Evolutionary conservation across 129 eudicot genomes (phyloP), one percentile per base, ranked within the genome.

Genomic region (Saussurea involucrata): DNA sequence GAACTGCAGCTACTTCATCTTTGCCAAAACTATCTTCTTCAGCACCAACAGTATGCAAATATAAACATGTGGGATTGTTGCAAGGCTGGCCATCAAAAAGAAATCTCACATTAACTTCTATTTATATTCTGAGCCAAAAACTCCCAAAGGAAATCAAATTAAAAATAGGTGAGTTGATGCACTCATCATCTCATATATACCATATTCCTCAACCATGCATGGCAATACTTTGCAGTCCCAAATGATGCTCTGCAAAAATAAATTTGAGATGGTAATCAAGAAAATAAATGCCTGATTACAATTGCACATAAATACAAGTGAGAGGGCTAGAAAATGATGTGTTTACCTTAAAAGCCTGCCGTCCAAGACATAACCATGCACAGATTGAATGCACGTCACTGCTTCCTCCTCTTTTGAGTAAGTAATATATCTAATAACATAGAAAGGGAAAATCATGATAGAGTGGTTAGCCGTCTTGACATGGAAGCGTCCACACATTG

Each of bases 201-300:
- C 93, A 73, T 78, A 72, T 86, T 89, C 74, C 86, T 88, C 87
- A 92, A 81, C 97, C 97, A 92, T 71, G 97, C 88, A 89, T 92
- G 97, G 74, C 97, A 92, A 80, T 92, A 92, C 77, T 92, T 92
- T 44, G 97, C 97, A 68, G 97, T 89, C 81, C 97, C 97, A 78
- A 92, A 92, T 53, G 97, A 92, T 78, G 97, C 97, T 79, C 97
- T 92, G 89, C 67, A 72, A 20, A 78, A 68, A 37, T 20, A 12
- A 33, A 11, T 73, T 71, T 24, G 6, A 74, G 33, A 73, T 58
- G 78, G 67, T 31, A 55, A 73, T 17, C 33, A 77, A 76, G 67
- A 76, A 11, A 5, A 66, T 68, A 28, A 32, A 74, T 61, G 21
- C n/a, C 66, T 53, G 36, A 34, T 29, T 3, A 65, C 13, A 31